phyloP scores from a whole-genome alignment of 1,139 yeast species.

The Yamadazyma triangularis region DNA sequence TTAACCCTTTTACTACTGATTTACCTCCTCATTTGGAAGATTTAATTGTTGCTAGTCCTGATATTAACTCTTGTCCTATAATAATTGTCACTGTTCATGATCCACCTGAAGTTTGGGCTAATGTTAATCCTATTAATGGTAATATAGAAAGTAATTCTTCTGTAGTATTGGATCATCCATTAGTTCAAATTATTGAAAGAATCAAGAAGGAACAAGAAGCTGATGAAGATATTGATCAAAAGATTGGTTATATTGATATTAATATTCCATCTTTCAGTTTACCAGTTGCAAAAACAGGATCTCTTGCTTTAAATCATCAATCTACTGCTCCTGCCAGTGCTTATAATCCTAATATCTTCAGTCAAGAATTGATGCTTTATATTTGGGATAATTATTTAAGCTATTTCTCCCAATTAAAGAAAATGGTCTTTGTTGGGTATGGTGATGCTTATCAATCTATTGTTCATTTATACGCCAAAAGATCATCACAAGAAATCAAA shows the following conservation, averaged over 20 bases:
- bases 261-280: slow-evolving; percentile 57
- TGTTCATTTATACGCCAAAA: slow-evolving; percentile 82
- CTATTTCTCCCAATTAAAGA: slow-evolving; percentile 61
- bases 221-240: slow-evolving; percentile 47
- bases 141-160: slow-evolving; percentile 69
- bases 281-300: slow-evolving; percentile 21
- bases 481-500: slow-evolving; percentile 53
- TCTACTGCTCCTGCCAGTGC: slow-evolving; percentile 15
- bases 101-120: slow-evolving; percentile 92
- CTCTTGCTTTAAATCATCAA: slow-evolving; percentile 18
- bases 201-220: slow-evolving; percentile 31
- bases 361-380: slow-evolving; percentile 75
- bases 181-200: slow-evolving; percentile 32
- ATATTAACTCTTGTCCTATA: slow-evolving; percentile 59
- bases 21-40: slow-evolving; percentile 54
- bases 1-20: slow-evolving; percentile 35
- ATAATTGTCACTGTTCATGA: slow-evolving; percentile 78
- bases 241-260: slow-evolving; percentile 79
- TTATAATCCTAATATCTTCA: slow-evolving; percentile 59
- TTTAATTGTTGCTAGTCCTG: slow-evolving; percentile 72
- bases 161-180: slow-evolving; percentile 50
- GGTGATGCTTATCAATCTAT: slow-evolving; percentile 89
- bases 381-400: slow-evolving; percentile 90
- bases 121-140: slow-evolving; percentile 76
- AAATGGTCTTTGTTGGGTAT: slow-evolving; percentile 76